Evolutionary conservation across 495 filamentous ascomycete species (phyloP), one percentile per base, ranked within the genome.

Genomic region (Podospora pseudoanserina): DNA sequence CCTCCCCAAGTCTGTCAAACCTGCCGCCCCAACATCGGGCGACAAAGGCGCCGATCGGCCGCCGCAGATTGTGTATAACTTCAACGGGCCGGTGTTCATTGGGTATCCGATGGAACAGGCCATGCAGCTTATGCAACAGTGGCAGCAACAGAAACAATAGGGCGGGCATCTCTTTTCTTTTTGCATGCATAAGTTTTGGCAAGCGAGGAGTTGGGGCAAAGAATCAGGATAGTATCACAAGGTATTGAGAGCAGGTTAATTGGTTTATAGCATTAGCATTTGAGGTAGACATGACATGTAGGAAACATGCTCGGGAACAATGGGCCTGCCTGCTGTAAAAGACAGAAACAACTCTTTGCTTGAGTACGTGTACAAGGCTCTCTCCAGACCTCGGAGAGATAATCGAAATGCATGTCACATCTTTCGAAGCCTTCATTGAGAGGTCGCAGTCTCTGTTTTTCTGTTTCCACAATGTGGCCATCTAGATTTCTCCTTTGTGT

Each of bases 31-130:
- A 18, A 23, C 74, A 55, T 61, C 78, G 63, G 68, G 63, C 5
- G 67, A 71, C 60, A 74, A 72, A 28, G 60, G 58, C n/a, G 55
- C 18, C 13, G 69, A 58, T 18, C 70, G 67, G 11, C 84, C 90
- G 1, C 84, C 90, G 1, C 87, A 88, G 70, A 86, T 96, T 82
- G 80, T 92, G 0, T 95, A 96, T 57, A 78, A 77, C 59, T 75
- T 80, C 68, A 94, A 89, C 26, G 93, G 93, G 0, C 92, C 93
- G 0, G 92, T 96, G 2, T 96, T 97, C 72, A 90, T 96, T 70
- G 93, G 92, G 0, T 96, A 95, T 74, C 86, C 90, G 1, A 84
- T 92, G 49, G 92, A 95, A 67, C 89, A 95, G 74, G 88, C 91
- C 19, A 86, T 91, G 20, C 79, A 80, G 23, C 79, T 96, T 44